phyloP scores from a whole-genome alignment of 148 eudicot species.

The Dysphania ambrosioides region DNA sequence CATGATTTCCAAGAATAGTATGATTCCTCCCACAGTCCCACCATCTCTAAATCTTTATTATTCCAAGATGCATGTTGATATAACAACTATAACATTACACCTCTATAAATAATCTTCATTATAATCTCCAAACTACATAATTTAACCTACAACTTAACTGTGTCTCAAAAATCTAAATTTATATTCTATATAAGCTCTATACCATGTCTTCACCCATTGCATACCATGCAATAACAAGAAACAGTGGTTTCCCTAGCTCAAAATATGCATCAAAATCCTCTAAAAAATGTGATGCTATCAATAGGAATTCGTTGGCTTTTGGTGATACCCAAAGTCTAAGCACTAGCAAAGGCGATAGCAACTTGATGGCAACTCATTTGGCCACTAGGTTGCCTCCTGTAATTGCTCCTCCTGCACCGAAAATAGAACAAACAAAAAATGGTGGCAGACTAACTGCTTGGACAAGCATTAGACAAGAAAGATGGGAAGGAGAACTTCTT shows the following conservation, averaged over 20 bases:
- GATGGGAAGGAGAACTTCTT: slow-evolving; percentile 92
- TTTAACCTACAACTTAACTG: too few relatives aligned
- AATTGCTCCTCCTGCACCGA: slow-evolving; percentile 21
- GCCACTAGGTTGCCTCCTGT: slow-evolving; percentile 40
- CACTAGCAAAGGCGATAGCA: slow-evolving; percentile 11
- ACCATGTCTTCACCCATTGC: slow-evolving; percentile 18
- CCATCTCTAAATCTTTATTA: neutral
- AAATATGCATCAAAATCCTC: slow-evolving; percentile 14
- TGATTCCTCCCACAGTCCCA: neutral
- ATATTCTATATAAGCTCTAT: too few relatives aligned
- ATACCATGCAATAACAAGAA: slow-evolving; percentile 8
- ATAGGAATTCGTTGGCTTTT: slow-evolving; percentile 2
- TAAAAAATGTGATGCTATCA: neutral
- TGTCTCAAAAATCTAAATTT: too few relatives aligned
- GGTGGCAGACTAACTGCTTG: slow-evolving; percentile 60
- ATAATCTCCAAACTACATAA: too few relatives aligned
- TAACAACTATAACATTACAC: neutral
- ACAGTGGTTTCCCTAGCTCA: neutral
- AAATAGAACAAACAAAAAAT: slow-evolving; percentile 23
- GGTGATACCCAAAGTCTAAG: neutral
- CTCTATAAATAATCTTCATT: slow-evolving; percentile 34
- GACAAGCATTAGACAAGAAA: slow-evolving; percentile 81
- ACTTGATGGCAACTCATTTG: slow-evolving; percentile 30
- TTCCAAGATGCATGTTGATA: neutral
- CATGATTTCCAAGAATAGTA: neutral